Base-by-base conservation (phyloP, 2,329 filamentous ascomycete genomes). In the Helotiales sp. region DNA sequence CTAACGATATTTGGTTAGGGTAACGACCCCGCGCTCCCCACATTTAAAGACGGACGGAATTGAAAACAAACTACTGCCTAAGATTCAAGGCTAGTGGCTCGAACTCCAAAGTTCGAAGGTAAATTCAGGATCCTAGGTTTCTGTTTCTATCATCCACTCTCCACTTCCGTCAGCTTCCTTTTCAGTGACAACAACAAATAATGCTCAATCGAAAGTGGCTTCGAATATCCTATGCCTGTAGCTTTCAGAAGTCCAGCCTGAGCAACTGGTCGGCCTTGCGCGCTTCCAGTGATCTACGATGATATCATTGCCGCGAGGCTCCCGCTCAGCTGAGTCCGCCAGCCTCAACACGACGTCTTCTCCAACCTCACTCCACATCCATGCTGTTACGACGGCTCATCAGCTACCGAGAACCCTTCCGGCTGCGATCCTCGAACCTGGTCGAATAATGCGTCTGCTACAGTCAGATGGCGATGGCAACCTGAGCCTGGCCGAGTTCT, bases 371-470 rank as follows among this genome's bases (percentile, higher is more conserved):
- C 65, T 68, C 59, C 58, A 37, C 40, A 66, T 68, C 58, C 34
- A 62, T 71, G 34, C 52, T 40, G 45, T 32, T 68, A n/a, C 32
- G 47, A 65, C 60, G 57, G 64, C 63, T 64, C 17, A 70, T 26
- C 34, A 59, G 34, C 57, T 64, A 64, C 61, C 24, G 34, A 65
- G 37, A 65, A 37, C 64, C 37, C n/a, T 61, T 45, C 45, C 74
- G 11, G 6, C 28, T 61, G 34, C 60, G 49, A 65, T 60, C 64
- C 50, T 63, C 55, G 63, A 66, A 65, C 30, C 54, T 66, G n/a
- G 37, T 65, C 30, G 34, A 65, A 71, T 43, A 55, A 71, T 72
- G 69, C 70, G 70, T 57, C 65, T 72, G 24, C 45, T 72, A 59
- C 26, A 64, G 20, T 66, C n/a, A 11, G 57, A 67, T 26, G 61